phyloP scores from a whole-genome alignment of 345 rosid genomes.

The Orychophragmus violaceus region DNA sequence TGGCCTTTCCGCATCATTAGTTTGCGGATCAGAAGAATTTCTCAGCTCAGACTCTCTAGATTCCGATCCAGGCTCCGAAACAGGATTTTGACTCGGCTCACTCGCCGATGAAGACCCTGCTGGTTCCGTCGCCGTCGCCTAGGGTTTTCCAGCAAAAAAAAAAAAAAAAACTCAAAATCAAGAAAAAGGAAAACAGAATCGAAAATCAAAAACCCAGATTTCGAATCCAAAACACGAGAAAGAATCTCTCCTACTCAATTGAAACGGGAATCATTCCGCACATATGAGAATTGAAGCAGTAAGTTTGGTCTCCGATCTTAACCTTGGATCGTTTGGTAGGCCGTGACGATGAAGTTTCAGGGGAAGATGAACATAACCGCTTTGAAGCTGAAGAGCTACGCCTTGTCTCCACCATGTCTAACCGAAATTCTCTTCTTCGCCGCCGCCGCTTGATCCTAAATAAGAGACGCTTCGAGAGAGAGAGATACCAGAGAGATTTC shows the following conservation, averaged over 20 bases:
- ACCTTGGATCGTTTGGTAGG: slow-evolving; percentile 81
- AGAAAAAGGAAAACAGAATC: neutral
- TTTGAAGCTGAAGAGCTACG: slow-evolving; percentile 77
- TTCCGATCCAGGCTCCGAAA: slow-evolving; percentile 46
- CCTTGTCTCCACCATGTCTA: slow-evolving; percentile 86
- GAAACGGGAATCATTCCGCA: too few species aligned
- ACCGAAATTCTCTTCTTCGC: neutral
- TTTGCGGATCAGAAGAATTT: slow-evolving; percentile 55
- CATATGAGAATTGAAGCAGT: too few species aligned
- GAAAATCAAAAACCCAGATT: slow-evolving; percentile 12
- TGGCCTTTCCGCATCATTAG: slow-evolving; percentile 29
- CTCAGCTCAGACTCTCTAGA: slow-evolving; percentile 46
- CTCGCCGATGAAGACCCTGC: slow-evolving; percentile 46
- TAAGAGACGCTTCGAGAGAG: slow-evolving; percentile 18
- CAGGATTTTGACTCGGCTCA: slow-evolving; percentile 37
- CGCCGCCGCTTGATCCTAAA: slow-evolving; percentile 44
- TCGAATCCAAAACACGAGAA: neutral
- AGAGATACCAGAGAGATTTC: neutral
- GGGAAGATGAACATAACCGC: slow-evolving; percentile 40
- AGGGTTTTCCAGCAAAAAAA: slow-evolving; percentile 12
- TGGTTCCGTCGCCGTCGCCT: slow-evolving; percentile 37
- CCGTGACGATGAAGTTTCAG: slow-evolving; percentile 35
- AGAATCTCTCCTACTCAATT: neutral
- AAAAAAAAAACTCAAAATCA: neutral
- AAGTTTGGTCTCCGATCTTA: too few species aligned